phyloP scores from a whole-genome alignment of 2,329 filamentous ascomycete genomes.

The Aspergillus sp. region DNA sequence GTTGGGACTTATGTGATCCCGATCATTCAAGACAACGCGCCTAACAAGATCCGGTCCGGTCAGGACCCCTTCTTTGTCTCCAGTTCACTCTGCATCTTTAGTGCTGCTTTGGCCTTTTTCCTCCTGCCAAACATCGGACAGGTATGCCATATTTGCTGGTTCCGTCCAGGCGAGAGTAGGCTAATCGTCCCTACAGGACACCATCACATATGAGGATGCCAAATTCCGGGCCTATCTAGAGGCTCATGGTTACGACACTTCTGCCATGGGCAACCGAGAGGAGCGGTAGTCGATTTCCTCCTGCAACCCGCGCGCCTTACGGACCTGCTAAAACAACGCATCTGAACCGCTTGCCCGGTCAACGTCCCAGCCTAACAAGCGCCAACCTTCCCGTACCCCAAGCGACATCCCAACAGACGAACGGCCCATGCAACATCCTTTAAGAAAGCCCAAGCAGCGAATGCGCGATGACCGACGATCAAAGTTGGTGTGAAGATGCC shows the following conservation, averaged over 20 bases:
- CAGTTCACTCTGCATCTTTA: constrained; percentile 72
- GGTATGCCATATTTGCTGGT: not conserved
- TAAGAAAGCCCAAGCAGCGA: constrained; percentile 2
- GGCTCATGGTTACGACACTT: constrained; percentile 73
- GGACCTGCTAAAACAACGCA: not conserved
- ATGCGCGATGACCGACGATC: not conserved
- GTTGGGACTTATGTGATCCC: constrained; percentile 83
- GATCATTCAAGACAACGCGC: constrained; percentile 63
- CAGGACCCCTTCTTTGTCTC: constrained; percentile 91
- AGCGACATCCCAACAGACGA: not conserved
- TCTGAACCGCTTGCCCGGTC: not conserved
- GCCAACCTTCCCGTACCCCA: not conserved
- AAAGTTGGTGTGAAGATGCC: not conserved
- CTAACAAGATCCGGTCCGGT: constrained; percentile 60
- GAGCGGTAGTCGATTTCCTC: not conserved
- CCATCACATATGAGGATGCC: constrained; percentile 74
- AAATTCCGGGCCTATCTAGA: constrained; percentile 74
- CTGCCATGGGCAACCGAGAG: constrained; percentile 50
- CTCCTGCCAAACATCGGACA: constrained; percentile 72
- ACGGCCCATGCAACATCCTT: not conserved
- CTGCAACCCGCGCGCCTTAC: not conserved
- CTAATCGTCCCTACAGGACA: constrained; percentile 52
- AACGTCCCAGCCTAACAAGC: not conserved
- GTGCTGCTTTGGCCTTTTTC: constrained; percentile 66
- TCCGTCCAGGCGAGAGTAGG: not conserved